Evolutionary conservation across 2,329 filamentous ascomycete species (phyloP), one percentile per base, ranked within the genome.

Genomic region (Xylariaceae sp.): DNA sequence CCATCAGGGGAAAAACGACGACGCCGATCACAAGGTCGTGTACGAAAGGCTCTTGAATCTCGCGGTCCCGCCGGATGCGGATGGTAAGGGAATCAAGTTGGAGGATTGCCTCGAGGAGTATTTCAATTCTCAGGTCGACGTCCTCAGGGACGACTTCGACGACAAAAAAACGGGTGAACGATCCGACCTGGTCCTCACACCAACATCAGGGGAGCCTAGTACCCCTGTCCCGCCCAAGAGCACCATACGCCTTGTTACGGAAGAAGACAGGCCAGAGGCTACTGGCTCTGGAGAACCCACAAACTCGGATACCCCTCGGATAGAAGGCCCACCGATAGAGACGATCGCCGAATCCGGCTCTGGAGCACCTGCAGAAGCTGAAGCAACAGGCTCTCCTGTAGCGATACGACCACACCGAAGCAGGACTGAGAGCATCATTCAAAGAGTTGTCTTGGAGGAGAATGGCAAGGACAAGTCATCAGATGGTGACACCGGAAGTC

Each of bases 21-120:
- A 77, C 25, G 88, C 93, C 45, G 92, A 98, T 51, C 90, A 96
- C 65, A 94, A 93, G 55, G 86, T 94, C 37, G 79, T 95, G 33
- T 90, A 94, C 46, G 92, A 98, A 60, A 73, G 92, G 33, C 63
- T 95, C 15, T 68, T 98, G 5, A 92, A 96, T 51, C 76, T 98
- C 25, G 89, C 88, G 1, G 84, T 98, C n/a, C 85, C 87, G 0
- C 70, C 80, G 1, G 80, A 85, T 31, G 71, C 78, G 5, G 76
- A 83, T 29, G 80, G 78, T 16, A 77, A 77, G 38, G 69, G 72
- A 3, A 72, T 95, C 40, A 88, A 81, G 18, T 64, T 98, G 14
- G 92, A 96, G 58, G 84, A 93, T 45, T 96, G 90, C 48, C 63
- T 98, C 13, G 89, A 95, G 55, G 80, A 83, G 33, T 96, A 95